Evolutionary conservation across 2,329 filamentous ascomycete genomes (phyloP).

Genomic region (Nannizzia gypsea): DNA sequence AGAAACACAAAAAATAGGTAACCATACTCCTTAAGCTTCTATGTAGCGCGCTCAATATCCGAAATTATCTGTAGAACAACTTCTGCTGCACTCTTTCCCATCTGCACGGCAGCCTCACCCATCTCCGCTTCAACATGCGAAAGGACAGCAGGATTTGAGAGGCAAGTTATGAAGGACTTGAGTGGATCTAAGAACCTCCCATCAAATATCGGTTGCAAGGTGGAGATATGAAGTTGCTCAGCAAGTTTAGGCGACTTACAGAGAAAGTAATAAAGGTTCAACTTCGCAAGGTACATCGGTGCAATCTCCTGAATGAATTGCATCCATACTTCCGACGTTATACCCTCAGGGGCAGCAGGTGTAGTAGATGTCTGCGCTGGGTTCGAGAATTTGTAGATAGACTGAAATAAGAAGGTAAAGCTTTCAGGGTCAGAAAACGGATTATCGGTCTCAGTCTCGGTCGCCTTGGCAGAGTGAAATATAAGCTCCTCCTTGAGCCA

Average conservation of each 20-base stretch:
- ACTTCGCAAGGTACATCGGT: constrained; percentile 42
- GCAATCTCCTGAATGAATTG: constrained; percentile 37
- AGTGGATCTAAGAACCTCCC: constrained; percentile 24
- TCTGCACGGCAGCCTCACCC: constrained; percentile 8
- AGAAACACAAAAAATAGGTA: background rate
- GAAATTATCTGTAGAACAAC: constrained; percentile 12
- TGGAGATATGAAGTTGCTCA: constrained; percentile 35
- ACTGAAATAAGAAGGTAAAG: constrained; percentile 36
- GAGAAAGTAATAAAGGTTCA: constrained; percentile 50
- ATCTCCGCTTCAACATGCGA: constrained; percentile 11
- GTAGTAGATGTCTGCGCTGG: constrained; percentile 19
- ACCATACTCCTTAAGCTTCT: background rate
- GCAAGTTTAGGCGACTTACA: constrained; percentile 37
- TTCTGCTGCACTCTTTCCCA: constrained; percentile 9
- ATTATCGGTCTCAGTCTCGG: background rate
- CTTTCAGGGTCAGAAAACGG: constrained; percentile 27
- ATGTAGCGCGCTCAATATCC: constrained; percentile 8
- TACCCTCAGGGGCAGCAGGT: constrained; percentile 15
- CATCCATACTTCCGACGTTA: constrained; percentile 28
- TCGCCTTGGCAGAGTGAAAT: background rate
- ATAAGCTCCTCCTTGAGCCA: constrained; percentile 50
- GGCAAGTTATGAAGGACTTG: constrained; percentile 13
- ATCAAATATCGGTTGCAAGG: constrained; percentile 25
- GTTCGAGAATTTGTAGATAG: constrained; percentile 34
- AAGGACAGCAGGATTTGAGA: constrained; percentile 7